phyloP scores from a whole-genome alignment of 495 filamentous ascomycete species.

The Aspergillus coremiiformis region DNA sequence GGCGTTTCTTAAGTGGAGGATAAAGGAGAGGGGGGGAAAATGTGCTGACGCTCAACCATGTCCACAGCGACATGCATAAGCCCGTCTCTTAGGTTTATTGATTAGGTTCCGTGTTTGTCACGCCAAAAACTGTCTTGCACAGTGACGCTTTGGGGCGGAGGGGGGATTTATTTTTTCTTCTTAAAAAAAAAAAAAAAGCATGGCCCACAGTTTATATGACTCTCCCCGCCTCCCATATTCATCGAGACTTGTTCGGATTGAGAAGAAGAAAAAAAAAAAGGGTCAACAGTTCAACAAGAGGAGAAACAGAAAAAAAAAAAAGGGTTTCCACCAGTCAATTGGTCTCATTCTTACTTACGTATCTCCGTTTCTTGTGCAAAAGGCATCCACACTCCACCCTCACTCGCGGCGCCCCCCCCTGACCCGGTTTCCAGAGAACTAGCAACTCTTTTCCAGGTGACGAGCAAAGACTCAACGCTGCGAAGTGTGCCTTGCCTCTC shows the following conservation, averaged over 20 bases:
- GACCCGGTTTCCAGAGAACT: neutral
- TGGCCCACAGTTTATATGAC: constrained; percentile 40
- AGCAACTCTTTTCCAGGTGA: neutral
- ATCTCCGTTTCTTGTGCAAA: neutral
- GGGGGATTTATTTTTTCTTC: neutral
- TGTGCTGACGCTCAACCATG: constrained; percentile 34
- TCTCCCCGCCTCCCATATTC: constrained; percentile 36
- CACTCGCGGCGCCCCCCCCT: neutral
- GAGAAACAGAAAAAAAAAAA: neutral
- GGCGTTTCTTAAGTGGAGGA: constrained; percentile 33
- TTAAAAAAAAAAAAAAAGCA: constrained; percentile 10
- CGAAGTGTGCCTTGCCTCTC: constrained; percentile 3
- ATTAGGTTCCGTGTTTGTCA: constrained; percentile 37
- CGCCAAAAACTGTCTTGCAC: constrained; percentile 21
- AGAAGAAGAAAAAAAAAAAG: neutral
- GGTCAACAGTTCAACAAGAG: neutral
- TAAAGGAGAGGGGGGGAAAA: constrained; percentile 27
- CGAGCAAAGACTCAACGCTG: neutral
- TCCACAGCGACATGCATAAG: constrained; percentile 37
- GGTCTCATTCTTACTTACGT: constrained; percentile 1
- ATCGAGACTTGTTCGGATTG: constrained; percentile 15
- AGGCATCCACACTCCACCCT: neutral
- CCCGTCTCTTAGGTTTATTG: constrained; percentile 32
- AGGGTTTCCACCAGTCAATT: constrained; percentile 1
- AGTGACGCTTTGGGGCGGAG: constrained; percentile 19